A percentile compares a stretch with the other conserved stretches of the same genome.
These are phyloP conservation scores for Plasmodium malariae DNA, from an alignment of 169 alveolate genomes.

Conservation along the genomic window DNA sequence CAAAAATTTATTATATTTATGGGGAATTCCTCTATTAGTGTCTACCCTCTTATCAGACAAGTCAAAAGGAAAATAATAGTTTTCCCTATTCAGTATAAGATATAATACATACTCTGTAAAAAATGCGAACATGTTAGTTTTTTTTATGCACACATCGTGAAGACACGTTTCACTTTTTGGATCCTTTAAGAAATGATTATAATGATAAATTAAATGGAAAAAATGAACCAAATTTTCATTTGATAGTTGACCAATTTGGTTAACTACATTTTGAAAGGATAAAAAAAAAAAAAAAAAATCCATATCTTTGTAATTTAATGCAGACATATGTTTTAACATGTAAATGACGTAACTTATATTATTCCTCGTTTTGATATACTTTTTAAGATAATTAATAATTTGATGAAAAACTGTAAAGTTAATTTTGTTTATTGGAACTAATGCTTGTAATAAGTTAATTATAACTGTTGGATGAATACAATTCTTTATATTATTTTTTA, in stretches of 20 bases:
- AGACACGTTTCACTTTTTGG: neutral
- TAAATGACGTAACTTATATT: neutral
- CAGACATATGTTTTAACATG: constrained; percentile 37
- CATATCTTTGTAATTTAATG: constrained; percentile 1
- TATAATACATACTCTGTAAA: constrained; percentile 20
- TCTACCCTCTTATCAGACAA: too few species aligned
- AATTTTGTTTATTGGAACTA: neutral
- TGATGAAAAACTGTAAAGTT: constrained; percentile 35
- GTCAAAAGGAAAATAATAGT: too few species aligned
- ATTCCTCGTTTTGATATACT: neutral
- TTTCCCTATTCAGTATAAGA: constrained; percentile 1
- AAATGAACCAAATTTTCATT: constrained; percentile 15
- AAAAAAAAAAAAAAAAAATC: constrained; percentile 25
- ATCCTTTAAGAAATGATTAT: neutral
- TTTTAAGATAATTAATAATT: constrained; percentile 36
- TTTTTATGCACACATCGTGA: neutral
- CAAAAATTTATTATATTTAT: too few species aligned
- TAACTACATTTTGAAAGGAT: neutral
- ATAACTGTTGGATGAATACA: constrained; percentile 39
- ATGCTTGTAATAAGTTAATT: constrained; percentile 15
- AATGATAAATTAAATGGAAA: constrained; percentile 31
- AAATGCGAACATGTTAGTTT: neutral
- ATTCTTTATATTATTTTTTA: constrained; percentile 57
- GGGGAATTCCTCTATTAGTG: too few species aligned
- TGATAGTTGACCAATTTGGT: neutral